Evolutionary conservation across 2,329 filamentous ascomycete species (phyloP).

Genomic region (Simplicillium aogashimaense): DNA sequence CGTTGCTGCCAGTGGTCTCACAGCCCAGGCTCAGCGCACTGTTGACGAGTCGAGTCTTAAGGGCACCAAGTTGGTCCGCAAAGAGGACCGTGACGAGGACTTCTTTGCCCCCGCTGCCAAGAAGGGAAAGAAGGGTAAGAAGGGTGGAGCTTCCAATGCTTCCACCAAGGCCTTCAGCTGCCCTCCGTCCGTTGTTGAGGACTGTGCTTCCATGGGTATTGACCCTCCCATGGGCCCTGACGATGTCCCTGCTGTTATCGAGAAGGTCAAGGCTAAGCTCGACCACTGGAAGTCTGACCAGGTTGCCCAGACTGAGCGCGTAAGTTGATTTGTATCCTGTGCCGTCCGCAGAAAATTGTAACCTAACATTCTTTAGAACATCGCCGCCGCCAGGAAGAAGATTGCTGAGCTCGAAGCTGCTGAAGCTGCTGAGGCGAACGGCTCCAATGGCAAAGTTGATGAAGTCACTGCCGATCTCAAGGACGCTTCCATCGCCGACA

Average conservation of each 20-base stretch:
- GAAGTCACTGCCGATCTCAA: conserved; percentile 41
- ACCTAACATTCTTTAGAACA: conserved; percentile 59
- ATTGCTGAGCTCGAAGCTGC: conserved; percentile 73
- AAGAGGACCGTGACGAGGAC: conserved; percentile 80
- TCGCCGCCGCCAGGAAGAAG: conserved; percentile 92
- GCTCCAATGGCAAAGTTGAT: conserved; percentile 40
- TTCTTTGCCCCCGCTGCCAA: conserved; percentile 67
- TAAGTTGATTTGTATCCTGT: too few species aligned
- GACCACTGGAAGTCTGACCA: conserved; percentile 88
- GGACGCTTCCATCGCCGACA: conserved; percentile 41
- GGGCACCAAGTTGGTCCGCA: conserved; percentile 73
- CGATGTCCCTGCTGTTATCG: conserved; percentile 68
- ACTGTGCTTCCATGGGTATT: conserved; percentile 74
- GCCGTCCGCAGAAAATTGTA: too few species aligned
- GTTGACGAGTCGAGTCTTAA: conserved; percentile 79
- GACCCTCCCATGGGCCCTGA: conserved; percentile 79
- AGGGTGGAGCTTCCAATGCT: conserved; percentile 37
- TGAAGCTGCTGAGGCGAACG: conserved; percentile 33
- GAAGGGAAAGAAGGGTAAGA: conserved; percentile 81
- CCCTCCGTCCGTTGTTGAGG: conserved; percentile 84
- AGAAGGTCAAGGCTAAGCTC: conserved; percentile 90
- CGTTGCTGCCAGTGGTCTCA: conserved; percentile 60
- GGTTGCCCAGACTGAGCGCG: conserved; percentile 79
- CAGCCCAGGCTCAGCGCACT: conserved; percentile 69
- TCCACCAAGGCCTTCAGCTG: conserved; percentile 61